Percentiles rank a stretch among this genome's conserved stretches.
These are phyloP conservation scores for Talaromyces rugulosus DNA, from an alignment of 2,329 filamentous ascomycete genomes.

Conservation along the genomic window DNA sequence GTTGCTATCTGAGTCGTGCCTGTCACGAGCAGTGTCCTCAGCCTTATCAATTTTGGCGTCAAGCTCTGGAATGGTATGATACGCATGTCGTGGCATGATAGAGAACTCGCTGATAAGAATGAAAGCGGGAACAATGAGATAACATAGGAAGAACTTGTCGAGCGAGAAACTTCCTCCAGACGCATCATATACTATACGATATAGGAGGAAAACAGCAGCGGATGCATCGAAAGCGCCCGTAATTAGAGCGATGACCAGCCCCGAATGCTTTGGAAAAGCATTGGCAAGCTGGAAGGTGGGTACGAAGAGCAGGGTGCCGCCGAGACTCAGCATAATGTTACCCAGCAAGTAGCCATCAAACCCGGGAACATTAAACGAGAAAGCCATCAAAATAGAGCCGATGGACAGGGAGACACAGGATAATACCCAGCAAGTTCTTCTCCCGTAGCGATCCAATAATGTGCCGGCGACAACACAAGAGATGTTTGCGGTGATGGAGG, in stretches of 20 bases:
- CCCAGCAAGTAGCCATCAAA: slow-evolving; percentile 73
- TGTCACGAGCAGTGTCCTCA: slow-evolving; percentile 29
- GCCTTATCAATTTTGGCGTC: slow-evolving; percentile 61
- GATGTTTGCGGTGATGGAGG: slow-evolving; percentile 83
- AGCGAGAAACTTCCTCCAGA: slow-evolving; percentile 41
- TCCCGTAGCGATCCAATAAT: slow-evolving; percentile 77
- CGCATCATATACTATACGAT: slow-evolving; percentile 66
- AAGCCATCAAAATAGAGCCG: slow-evolving; percentile 69
- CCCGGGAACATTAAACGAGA: slow-evolving; percentile 53
- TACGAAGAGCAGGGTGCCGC: slow-evolving; percentile 76
- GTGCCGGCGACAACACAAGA: slow-evolving; percentile 79
- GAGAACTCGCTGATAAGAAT: slow-evolving; percentile 63
- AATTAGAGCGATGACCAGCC: slow-evolving; percentile 70
- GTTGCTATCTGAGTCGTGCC: slow-evolving; percentile 49
- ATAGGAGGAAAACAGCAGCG: slow-evolving; percentile 71
- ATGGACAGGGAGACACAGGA: slow-evolving; percentile 63
- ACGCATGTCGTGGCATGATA: slow-evolving; percentile 66
- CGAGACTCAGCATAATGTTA: slow-evolving; percentile 71
- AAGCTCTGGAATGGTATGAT: slow-evolving; percentile 75
- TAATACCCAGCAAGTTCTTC: slow-evolving; percentile 68
- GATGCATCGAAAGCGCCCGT: slow-evolving; percentile 82
- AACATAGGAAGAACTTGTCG: slow-evolving; percentile 65
- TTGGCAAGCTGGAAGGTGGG: slow-evolving; percentile 80
- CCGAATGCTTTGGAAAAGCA: slow-evolving; percentile 70
- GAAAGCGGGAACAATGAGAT: slow-evolving; percentile 64